phyloP scores from a whole-genome alignment of 2,329 filamentous ascomycete genomes.

The Aspergillus floridensis region DNA sequence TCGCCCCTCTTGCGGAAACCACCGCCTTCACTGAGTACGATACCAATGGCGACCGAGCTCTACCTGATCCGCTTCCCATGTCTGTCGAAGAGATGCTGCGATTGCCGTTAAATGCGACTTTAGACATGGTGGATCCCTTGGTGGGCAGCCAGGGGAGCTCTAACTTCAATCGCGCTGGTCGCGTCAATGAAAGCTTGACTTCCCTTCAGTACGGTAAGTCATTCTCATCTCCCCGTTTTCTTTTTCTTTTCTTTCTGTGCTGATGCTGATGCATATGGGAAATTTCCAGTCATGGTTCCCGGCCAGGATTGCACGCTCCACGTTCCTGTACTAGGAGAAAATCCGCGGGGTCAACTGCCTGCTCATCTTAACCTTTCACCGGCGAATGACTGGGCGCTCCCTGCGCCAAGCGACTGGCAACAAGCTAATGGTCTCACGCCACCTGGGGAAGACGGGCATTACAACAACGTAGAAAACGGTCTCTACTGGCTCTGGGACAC shows the following conservation, averaged over 20 bases:
- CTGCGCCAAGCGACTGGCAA: slow-evolving; percentile 13
- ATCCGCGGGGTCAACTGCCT: not conserved
- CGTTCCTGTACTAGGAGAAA: not conserved
- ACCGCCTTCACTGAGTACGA: not conserved
- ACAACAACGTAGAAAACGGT: slow-evolving; percentile 22
- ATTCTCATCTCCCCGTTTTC: not conserved
- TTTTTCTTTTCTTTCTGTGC: too few relatives aligned
- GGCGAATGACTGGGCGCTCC: slow-evolving; percentile 4
- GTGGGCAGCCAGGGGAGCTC: slow-evolving; percentile 7
- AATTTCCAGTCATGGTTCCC: slow-evolving; percentile 10
- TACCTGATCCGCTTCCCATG: slow-evolving; percentile 5
- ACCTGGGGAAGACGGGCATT: not conserved
- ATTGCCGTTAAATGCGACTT: slow-evolving; percentile 17
- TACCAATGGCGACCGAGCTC: not conserved
- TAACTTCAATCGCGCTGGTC: slow-evolving; percentile 14
- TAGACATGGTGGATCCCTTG: slow-evolving; percentile 9
- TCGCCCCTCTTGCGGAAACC: slow-evolving; percentile 18
- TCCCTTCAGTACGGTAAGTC: slow-evolving; percentile 24
- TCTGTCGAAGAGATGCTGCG: slow-evolving; percentile 27
- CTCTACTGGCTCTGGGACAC: slow-evolving; percentile 34
- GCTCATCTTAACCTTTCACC: not conserved
- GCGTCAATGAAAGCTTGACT: slow-evolving; percentile 24
- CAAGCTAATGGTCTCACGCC: not conserved
- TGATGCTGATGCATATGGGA: not conserved
- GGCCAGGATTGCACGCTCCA: slow-evolving; percentile 10